Base-by-base conservation (phyloP, 2,329 filamentous ascomycete species). In the Waltergamsia citrina region DNA sequence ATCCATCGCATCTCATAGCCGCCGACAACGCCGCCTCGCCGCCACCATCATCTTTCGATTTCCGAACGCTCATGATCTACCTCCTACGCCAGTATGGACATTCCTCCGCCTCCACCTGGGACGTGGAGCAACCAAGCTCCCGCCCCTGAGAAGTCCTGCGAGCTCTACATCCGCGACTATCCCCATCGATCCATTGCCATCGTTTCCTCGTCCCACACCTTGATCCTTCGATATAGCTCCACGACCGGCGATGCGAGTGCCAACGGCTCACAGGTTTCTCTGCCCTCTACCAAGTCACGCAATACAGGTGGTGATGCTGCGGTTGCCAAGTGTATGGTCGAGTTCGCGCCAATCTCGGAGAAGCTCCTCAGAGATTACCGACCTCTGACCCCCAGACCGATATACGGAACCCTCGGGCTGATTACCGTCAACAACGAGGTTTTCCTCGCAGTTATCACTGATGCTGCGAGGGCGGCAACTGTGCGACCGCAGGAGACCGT, bases 101-200 rank as follows among this genome's bases (percentile, higher is more conserved):
- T 63, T 51, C 52, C 56, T 37, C 52, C 56, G 37, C 52, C 62
- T 29, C 52, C 56, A 37, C 52, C 62, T 29, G 47, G 56, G 41
- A 47, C 59, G 33, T 69, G 65, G 62, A 60, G 51, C 41, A 57
- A 63, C 38, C 62, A 69, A 47, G 51, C 63, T 43, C 64, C 65
- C 11, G 61, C 67, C 29, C 58, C 63, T 41, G 70, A 76, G 38
- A 73, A 68, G 64, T 74, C 80, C 37, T 81, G 86, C 60, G 81
- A 81, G 49, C 77, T 94, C 40, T 74, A 92, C 49, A 78, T 94
- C 56, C 83, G 83, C 62, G 87, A 95, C 53, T 77, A 85, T 52
- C 86, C 86, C 45, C 78, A 86, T 54, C 84, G 90, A 44, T 83
- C 86, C 44, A 86, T 96, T 54, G 86, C 86, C 43, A 79, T 96